phyloP scores from a whole-genome alignment of 208 protist species.

The Trypanosoma boissoni region DNA sequence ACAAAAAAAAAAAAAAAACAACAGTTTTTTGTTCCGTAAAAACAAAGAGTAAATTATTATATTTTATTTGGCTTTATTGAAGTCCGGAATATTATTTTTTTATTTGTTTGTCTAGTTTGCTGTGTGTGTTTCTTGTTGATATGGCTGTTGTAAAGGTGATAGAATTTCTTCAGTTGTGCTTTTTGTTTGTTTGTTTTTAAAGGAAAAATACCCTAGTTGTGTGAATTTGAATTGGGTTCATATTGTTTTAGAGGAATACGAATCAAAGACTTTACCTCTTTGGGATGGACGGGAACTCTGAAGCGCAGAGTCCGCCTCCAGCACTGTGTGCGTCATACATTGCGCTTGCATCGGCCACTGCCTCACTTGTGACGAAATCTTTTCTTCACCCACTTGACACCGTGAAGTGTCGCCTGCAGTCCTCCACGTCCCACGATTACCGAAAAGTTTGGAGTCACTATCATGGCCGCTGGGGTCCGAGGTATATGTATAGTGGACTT shows the following conservation, averaged over 20 bases:
- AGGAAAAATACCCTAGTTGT: no score
- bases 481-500: slow-evolving; percentile 70
- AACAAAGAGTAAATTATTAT: slow-evolving; percentile 11
- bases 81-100: slow-evolving; percentile 12
- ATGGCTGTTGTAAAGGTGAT: no score
- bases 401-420: slow-evolving; percentile 77
- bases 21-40: background rate
- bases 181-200: background rate
- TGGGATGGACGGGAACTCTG: background rate
- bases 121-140: slow-evolving; percentile 3
- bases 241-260: background rate
- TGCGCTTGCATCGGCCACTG: slow-evolving; percentile 42
- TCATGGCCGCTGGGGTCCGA: slow-evolving; percentile 50
- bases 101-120: slow-evolving; percentile 23
- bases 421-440: slow-evolving; percentile 15
- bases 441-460: slow-evolving; percentile 39
- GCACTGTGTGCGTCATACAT: background rate
- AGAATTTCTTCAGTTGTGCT: no score
- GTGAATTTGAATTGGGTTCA: no score
- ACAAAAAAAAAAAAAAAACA: slow-evolving; percentile 7
- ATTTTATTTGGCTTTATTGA: slow-evolving; percentile 9
- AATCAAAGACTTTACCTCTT: background rate
- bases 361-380: slow-evolving; percentile 64
- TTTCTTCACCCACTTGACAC: slow-evolving; percentile 83
- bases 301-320: background rate